Percentiles rank a stretch among this genome's conserved stretches.
Evolutionary conservation across 805 yeast genomes (phyloP).

Genomic region (Nakazawaea populi): DNA sequence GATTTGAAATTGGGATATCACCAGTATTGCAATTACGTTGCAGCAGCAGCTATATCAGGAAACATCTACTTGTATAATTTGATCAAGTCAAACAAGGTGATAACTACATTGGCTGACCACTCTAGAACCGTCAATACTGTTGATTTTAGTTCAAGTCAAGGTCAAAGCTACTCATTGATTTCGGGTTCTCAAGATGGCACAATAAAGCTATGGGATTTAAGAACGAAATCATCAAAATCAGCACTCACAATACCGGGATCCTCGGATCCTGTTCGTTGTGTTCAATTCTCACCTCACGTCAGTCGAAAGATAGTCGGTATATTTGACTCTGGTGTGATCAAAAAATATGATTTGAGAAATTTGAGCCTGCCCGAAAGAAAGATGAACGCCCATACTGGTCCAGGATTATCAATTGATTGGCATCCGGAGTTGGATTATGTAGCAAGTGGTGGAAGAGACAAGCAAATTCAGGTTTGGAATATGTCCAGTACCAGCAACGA

Average conservation of each 20-base stretch:
- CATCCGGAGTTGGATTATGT: conserved; percentile 79
- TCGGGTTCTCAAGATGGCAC: conserved; percentile 81
- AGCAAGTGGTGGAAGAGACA: conserved; percentile 91
- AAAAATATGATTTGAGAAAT: conserved; percentile 79
- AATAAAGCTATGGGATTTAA: conserved; percentile 70
- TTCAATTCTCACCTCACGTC: conserved; percentile 48
- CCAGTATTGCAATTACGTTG: conserved; percentile 30
- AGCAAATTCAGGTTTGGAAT: conserved; percentile 74
- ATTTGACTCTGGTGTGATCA: conserved; percentile 85
- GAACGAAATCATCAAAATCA: conserved; percentile 41
- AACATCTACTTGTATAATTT: conserved; percentile 31
- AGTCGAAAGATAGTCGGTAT: conserved; percentile 63
- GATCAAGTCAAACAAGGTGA: conserved; percentile 22
- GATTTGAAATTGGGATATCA: conserved; percentile 39
- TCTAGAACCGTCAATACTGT: conserved; percentile 40
- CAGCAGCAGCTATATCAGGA: conserved; percentile 42
- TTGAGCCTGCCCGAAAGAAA: conserved; percentile 59
- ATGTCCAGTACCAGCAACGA: conserved; percentile 34
- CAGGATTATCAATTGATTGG: conserved; percentile 84
- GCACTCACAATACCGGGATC: conserved; percentile 48
- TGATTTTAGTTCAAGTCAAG: conserved; percentile 27
- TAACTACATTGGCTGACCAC: conserved; percentile 32
- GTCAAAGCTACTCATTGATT: conserved; percentile 28
- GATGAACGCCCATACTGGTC: conserved; percentile 86
- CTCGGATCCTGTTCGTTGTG: conserved; percentile 63